Evolutionary conservation across 2,329 filamentous ascomycete species (phyloP), one percentile per base, ranked within the genome.

Genomic region (Talaromyces sp.): DNA sequence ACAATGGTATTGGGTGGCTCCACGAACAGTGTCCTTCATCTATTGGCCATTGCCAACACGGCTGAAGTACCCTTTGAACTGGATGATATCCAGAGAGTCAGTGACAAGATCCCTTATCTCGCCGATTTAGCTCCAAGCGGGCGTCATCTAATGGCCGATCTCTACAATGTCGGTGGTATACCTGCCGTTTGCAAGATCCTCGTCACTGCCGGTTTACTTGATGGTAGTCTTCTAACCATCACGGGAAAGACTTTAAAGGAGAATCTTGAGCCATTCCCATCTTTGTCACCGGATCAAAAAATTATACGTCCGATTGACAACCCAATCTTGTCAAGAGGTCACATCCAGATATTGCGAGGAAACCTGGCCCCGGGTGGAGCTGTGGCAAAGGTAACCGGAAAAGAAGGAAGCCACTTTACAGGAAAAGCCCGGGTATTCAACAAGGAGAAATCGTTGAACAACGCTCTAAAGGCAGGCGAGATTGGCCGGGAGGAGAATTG

Each of bases 11-110:
- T 91, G 3, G 91, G 91, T 59, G 91, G 91, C 65, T 92, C 89
- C 70, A 95, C 91, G 65, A 95, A 95, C 75, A 91, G 91, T 42
- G 91, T 93, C 33, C 85, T 95, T 51, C 91, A 95, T 75, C 78
- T 95, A 55, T 91, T 95, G 71, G 91, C 91, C 70, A 92, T 93
- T 61, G 91, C 91, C 63, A 88, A 93, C 77, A 84, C 88, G 6
- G 90, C 92, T 27, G 91, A 90, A 69, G 84, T 95, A 72, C 90
- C 91, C 75, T 84, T 95, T 60, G 91, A 88, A 54, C 88, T 95
- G 63, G 91, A 93, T 68, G 91, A 95, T 77, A 93, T 93, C 85
- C 91, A 95, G 78, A 80, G 83, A 68, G 89, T 93, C 57, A 92
- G 89, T 0, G 88, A 95, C 79, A 85, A 87, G 55, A 91, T 84